A percentile compares a stretch with the other conserved stretches of the same genome.
These are phyloP conservation scores for Iberis pinnata DNA, from an alignment of 345 rosid genomes.

Conservation along the genomic window DNA sequence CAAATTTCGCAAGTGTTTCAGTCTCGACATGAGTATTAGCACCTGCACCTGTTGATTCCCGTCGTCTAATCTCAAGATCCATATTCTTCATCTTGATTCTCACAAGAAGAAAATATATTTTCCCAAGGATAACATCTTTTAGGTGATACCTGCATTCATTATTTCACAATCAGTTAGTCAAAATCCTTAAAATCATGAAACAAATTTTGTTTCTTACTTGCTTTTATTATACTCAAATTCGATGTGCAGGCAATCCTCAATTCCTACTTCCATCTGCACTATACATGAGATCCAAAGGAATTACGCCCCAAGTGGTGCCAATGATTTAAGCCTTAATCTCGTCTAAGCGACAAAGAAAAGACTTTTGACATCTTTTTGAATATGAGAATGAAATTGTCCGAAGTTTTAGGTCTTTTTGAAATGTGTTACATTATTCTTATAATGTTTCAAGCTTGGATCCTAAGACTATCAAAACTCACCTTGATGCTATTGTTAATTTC, in stretches of 20 bases:
- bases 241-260: conserved; percentile 95
- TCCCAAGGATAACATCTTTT: conserved; percentile 94
- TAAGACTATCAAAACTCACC: conserved; percentile 38
- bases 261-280: conserved; percentile 96
- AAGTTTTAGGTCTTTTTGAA: background rate
- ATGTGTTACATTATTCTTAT: background rate
- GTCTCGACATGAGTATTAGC: conserved; percentile 96
- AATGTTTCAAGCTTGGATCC: conserved; percentile 2
- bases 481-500: conserved; percentile 87
- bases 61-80: conserved; percentile 97
- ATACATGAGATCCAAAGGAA: conserved; percentile 12
- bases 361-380: background rate
- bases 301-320: conserved; percentile 2
- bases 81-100: conserved; percentile 98
- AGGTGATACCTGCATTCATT: conserved; percentile 66
- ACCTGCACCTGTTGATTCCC: conserved; percentile 97
- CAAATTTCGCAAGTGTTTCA: conserved; percentile 93
- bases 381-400: background rate
- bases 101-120: conserved; percentile 95
- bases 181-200: conserved; percentile 4
- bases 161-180: background rate
- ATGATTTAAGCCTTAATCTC: background rate
- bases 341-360: conserved; percentile 4
- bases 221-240: conserved; percentile 98
- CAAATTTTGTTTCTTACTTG: conserved; percentile 51